These are phyloP conservation scores for Cytospora piceae DNA, from an alignment of 2,329 filamentous ascomycete genomes.

Conservation along the genomic window DNA sequence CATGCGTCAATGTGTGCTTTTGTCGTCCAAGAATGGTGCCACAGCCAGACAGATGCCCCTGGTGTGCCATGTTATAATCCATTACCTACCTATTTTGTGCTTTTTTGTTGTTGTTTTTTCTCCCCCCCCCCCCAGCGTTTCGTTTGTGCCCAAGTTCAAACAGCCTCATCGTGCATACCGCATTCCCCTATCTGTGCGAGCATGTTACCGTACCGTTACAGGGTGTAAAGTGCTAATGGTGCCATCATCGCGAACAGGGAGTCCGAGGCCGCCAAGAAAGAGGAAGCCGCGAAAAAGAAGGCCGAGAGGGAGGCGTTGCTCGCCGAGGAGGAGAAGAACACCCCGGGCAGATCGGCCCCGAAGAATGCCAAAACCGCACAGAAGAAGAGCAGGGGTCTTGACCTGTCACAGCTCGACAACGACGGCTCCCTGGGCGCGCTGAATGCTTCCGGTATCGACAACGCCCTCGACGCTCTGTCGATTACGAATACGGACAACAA, in stretches of 20 bases:
- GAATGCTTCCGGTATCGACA: slow-evolving; percentile 88
- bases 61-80: too few relatives aligned
- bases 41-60: too few relatives aligned
- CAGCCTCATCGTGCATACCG: background rate
- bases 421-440: slow-evolving; percentile 57
- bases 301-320: slow-evolving; percentile 85
- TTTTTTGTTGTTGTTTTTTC: background rate
- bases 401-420: slow-evolving; percentile 73
- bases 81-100: background rate
- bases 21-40: background rate
- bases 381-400: slow-evolving; percentile 71
- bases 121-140: background rate
- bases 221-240: slow-evolving; percentile 7
- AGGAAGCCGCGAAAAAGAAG: slow-evolving; percentile 83
- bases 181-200: too few relatives aligned
- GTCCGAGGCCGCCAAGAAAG: slow-evolving; percentile 80
- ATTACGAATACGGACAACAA: slow-evolving; percentile 54
- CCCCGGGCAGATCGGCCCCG: slow-evolving; percentile 59
- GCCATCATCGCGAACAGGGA: slow-evolving; percentile 59
- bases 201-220: background rate
- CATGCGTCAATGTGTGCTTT: background rate
- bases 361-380: slow-evolving; percentile 72
- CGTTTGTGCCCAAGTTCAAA: background rate
- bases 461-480: slow-evolving; percentile 84
- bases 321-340: slow-evolving; percentile 76